A percentile compares a stretch with the other conserved stretches of the same genome.
These are phyloP conservation scores for Suillus occidentalis DNA, from an alignment of 768 basidiomycete species.

Conservation along the genomic window DNA sequence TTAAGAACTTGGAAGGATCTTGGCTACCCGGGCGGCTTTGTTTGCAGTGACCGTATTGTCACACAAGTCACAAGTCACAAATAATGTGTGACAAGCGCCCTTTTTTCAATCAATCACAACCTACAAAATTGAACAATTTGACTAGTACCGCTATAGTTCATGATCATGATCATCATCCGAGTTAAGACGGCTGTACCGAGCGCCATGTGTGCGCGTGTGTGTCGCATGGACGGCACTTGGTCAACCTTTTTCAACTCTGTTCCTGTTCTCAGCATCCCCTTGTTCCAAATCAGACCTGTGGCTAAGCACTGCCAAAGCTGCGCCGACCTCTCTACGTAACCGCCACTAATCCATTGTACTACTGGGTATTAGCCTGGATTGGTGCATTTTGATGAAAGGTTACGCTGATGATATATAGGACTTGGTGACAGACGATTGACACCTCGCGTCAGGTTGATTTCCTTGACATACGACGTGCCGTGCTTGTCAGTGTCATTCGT, in stretches of 20 bases:
- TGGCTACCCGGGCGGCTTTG: constrained; percentile 8
- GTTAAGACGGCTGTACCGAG: background rate
- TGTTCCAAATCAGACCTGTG: constrained; percentile 16
- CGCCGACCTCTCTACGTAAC: constrained; percentile 2
- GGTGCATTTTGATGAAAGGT: background rate
- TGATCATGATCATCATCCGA: background rate
- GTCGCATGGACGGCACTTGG: background rate
- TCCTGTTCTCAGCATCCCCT: constrained; percentile 10
- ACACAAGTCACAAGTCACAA: constrained; percentile 14
- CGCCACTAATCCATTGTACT: background rate
- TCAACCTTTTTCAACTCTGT: background rate
- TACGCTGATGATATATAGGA: background rate
- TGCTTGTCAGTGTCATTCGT: background rate
- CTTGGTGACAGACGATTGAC: background rate
- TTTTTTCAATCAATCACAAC: constrained; percentile 10
- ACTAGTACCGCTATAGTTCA: background rate
- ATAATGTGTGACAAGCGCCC: background rate
- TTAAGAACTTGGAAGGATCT: constrained; percentile 21
- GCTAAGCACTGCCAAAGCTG: background rate
- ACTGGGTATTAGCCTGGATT: background rate
- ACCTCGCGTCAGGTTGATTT: background rate
- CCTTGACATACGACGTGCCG: background rate
- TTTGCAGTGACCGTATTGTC: constrained; percentile 4
- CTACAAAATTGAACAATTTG: background rate
- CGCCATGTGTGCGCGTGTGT: background rate